A percentile compares a stretch with the other conserved stretches of the same genome.
Conservation (phyloP, 2,329 filamentous ascomycete species). For the Rhynchosporium agropyri region DNA sequence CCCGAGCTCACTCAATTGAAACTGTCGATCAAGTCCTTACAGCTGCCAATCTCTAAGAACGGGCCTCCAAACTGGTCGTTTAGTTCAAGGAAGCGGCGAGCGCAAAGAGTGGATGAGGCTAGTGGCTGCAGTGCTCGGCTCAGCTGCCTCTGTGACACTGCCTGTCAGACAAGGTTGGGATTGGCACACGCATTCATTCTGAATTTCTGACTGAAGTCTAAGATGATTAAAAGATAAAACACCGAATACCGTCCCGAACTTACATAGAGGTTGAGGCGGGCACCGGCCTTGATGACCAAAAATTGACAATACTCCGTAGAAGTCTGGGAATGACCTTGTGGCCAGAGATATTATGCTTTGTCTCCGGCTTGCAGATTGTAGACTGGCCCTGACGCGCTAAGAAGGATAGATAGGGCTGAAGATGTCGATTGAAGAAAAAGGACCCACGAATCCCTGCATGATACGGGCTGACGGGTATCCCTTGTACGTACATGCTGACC, state of each 20-base stretch:
- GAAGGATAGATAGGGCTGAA: slow-evolving; percentile 13
- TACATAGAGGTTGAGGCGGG: slow-evolving; percentile 1
- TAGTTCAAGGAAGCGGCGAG: slow-evolving; percentile 9
- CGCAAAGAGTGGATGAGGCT: slow-evolving; percentile 1
- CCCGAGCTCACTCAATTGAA: background rate
- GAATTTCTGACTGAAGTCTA: background rate
- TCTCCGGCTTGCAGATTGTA: background rate
- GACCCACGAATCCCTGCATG: slow-evolving; percentile 8
- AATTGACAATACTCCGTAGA: background rate
- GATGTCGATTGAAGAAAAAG: background rate
- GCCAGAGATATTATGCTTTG: background rate
- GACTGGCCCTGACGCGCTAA: slow-evolving; percentile 8
- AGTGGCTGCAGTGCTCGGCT: slow-evolving; percentile 6
- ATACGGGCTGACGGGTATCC: background rate
- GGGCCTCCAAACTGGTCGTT: background rate
- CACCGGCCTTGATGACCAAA: background rate
- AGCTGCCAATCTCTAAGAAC: background rate
- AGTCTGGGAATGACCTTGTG: slow-evolving; percentile 1
- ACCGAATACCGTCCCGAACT: background rate
- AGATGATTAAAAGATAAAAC: background rate
- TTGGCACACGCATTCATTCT: background rate
- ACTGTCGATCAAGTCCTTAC: too few species aligned
- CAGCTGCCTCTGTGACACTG: background rate
- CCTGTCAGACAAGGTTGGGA: background rate
- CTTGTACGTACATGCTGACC: slow-evolving; percentile 8